A percentile compares a stretch with the other conserved stretches of the same genome.
Conservation (phyloP, 1,139 yeast species). For the Pichia norvegensis region DNA sequence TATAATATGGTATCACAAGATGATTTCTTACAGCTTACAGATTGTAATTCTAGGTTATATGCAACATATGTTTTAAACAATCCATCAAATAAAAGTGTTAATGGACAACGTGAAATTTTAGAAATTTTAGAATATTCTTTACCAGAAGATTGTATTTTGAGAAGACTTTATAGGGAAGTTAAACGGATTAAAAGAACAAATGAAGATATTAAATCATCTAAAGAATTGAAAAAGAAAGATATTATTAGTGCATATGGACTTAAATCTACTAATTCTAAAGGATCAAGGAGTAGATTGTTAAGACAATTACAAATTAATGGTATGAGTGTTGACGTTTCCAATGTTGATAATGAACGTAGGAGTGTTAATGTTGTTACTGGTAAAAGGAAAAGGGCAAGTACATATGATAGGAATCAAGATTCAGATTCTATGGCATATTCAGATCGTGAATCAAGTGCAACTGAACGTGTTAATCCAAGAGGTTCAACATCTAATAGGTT, state of each 20-base stretch:
- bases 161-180: constrained; percentile 10
- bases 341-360: constrained; percentile 5
- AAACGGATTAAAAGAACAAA: constrained; percentile 4
- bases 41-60: constrained; percentile 22
- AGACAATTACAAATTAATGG: constrained; percentile 14
- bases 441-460: not conserved
- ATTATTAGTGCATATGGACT: constrained; percentile 8
- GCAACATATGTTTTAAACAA: constrained; percentile 20
- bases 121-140: constrained; percentile 14
- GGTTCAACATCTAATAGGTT: not conserved
- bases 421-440: not conserved
- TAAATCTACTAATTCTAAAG: constrained; percentile 5
- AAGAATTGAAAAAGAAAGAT: constrained; percentile 8
- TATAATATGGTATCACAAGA: constrained; percentile 4
- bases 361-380: constrained; percentile 2
- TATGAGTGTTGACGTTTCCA: constrained; percentile 10
- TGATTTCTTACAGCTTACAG: constrained; percentile 18
- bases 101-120: constrained; percentile 18
- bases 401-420: not conserved
- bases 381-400: not conserved
- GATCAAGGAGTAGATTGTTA: constrained; percentile 6
- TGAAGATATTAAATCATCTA: constrained; percentile 8
- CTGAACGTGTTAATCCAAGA: not conserved
- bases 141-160: constrained; percentile 11
- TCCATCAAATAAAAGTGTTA: constrained; percentile 17